Evolutionary conservation across 1,284 basidiomycete species (phyloP).

Genomic region (Pholiota adiposa): DNA sequence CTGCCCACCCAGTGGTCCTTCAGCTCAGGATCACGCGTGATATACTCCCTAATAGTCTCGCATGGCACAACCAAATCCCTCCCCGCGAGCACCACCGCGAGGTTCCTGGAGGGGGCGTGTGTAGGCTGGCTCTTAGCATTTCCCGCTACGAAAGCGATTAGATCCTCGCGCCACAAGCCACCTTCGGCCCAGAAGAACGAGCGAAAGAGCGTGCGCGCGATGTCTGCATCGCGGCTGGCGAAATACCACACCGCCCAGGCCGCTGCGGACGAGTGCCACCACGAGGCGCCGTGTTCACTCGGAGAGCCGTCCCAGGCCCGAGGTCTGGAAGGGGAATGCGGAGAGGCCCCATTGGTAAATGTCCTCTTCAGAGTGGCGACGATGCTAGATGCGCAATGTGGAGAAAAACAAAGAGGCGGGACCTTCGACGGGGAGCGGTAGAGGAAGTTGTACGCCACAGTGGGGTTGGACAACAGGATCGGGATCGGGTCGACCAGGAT

Average conservation of each 20-base stretch:
- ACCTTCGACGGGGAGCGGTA: slow-evolving; percentile 51
- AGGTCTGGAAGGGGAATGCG: neutral
- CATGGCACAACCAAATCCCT: slow-evolving; percentile 63
- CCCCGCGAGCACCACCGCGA: slow-evolving; percentile 54
- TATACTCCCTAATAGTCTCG: slow-evolving; percentile 36
- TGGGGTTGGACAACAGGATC: slow-evolving; percentile 61
- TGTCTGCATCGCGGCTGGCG: slow-evolving; percentile 63
- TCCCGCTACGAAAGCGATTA: slow-evolving; percentile 34
- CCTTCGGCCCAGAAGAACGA: slow-evolving; percentile 71
- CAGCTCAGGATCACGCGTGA: neutral
- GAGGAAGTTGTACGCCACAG: slow-evolving; percentile 67
- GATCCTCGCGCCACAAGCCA: slow-evolving; percentile 62
- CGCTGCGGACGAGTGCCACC: slow-evolving; percentile 43
- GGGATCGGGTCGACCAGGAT: slow-evolving; percentile 68
- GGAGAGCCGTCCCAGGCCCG: too few relatives aligned
- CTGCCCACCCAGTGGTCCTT: neutral
- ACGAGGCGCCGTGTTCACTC: neutral
- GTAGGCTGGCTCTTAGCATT: neutral
- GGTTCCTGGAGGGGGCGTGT: slow-evolving; percentile 22
- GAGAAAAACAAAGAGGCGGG: slow-evolving; percentile 13
- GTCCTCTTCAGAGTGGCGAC: neutral
- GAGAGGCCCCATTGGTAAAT: neutral
- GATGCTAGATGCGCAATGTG: neutral
- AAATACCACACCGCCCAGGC: slow-evolving; percentile 76
- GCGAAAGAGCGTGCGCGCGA: slow-evolving; percentile 57